Evolutionary conservation across 2,329 filamentous ascomycete species (phyloP).

Genomic region (Cytospora schulzeri): DNA sequence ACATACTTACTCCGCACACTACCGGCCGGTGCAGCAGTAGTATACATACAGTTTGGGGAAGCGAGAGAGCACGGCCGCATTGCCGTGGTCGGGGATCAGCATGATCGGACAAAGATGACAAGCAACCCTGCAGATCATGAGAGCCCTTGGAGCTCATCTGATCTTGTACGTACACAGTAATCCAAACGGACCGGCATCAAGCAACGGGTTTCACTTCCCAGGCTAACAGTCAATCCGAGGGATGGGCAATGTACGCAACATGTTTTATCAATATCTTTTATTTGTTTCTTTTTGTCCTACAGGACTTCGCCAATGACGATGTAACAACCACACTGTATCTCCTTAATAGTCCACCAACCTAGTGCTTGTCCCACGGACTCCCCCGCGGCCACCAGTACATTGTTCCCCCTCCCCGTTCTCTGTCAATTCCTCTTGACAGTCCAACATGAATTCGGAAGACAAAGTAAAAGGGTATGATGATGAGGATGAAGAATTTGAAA

Average conservation of each 20-base stretch:
- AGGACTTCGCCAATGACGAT: slow-evolving; percentile 2
- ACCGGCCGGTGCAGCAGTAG: no score
- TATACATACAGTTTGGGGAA: not conserved
- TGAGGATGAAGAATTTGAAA: slow-evolving; percentile 17
- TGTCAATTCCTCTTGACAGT: slow-evolving; percentile 4
- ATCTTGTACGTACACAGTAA: not conserved
- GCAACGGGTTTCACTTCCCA: not conserved
- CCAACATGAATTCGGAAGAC: slow-evolving; percentile 14
- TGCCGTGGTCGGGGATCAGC: not conserved
- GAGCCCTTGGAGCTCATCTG: not conserved
- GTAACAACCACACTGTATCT: not conserved
- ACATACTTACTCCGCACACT: no score
- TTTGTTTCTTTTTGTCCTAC: slow-evolving; percentile 12
- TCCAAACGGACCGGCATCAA: not conserved
- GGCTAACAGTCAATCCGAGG: not conserved
- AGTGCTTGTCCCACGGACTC: not conserved
- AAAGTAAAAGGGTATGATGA: slow-evolving; percentile 14
- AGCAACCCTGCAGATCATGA: not conserved
- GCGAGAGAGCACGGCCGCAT: not conserved
- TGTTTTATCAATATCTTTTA: slow-evolving; percentile 13
- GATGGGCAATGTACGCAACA: not conserved
- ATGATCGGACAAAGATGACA: not conserved
- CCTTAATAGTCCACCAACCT: not conserved
- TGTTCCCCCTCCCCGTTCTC: not conserved
- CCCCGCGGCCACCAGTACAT: not conserved